Conservation (phyloP, 2,329 filamentous ascomycete species). For the Trichoderma guizhouense region DNA sequence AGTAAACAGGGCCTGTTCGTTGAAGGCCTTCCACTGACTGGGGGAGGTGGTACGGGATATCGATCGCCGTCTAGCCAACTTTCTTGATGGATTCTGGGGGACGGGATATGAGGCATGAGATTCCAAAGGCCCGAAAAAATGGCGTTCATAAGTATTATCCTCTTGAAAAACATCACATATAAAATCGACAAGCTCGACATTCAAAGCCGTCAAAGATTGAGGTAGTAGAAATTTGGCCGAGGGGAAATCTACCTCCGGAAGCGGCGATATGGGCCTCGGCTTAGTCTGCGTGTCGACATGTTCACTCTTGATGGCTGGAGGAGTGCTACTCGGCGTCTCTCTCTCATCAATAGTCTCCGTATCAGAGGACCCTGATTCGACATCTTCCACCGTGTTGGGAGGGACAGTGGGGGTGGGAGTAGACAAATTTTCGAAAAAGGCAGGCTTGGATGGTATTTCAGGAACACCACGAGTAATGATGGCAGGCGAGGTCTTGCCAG, state of each 20-base stretch:
- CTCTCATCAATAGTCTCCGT: conserved; percentile 21
- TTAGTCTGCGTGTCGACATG: not conserved
- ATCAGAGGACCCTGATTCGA: conserved; percentile 22
- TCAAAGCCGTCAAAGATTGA: conserved; percentile 54
- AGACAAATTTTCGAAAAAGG: conserved; percentile 39
- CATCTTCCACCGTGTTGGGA: conserved; percentile 13
- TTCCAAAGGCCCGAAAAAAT: conserved; percentile 40
- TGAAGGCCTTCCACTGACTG: conserved; percentile 57
- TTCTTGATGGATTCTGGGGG: conserved; percentile 16
- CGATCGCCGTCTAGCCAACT: conserved; percentile 18
- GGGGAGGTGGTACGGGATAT: conserved; percentile 19
- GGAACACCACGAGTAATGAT: conserved; percentile 31
- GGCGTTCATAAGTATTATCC: conserved; percentile 51
- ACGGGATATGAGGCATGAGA: conserved; percentile 20
- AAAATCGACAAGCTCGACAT: conserved; percentile 55
- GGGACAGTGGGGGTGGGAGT: conserved; percentile 22
- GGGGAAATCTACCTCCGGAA: not conserved
- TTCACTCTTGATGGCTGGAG: conserved; percentile 26
- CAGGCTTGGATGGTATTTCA: conserved; percentile 35
- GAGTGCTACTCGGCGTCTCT: conserved; percentile 19
- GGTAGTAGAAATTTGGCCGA: conserved; percentile 40
- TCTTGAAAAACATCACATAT: conserved; percentile 59
- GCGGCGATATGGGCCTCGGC: not conserved
- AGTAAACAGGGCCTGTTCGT: conserved; percentile 62
- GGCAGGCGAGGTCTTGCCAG: conserved; percentile 29